Evolutionary conservation across 495 filamentous ascomycete genomes (phyloP).

Genomic region (Parathielavia appendiculata): DNA sequence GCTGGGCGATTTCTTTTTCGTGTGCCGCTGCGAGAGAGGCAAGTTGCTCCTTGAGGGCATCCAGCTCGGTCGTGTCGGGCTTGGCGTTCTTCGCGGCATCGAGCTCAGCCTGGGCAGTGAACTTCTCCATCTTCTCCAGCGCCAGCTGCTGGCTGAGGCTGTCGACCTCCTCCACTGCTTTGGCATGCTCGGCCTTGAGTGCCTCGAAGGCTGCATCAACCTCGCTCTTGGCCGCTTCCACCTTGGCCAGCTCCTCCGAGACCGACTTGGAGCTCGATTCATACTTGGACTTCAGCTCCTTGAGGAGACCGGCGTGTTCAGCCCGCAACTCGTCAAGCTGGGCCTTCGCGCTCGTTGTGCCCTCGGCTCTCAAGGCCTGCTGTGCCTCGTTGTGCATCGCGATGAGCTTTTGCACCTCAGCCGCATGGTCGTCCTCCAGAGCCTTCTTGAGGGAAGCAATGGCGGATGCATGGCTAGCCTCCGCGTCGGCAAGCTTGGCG

Average conservation of each 20-base stretch:
- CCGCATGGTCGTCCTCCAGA: conserved; percentile 41
- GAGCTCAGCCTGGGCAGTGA: conserved; percentile 49
- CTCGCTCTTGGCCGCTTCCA: conserved; percentile 23
- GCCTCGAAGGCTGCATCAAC: conserved; percentile 21
- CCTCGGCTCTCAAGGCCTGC: conserved; percentile 36
- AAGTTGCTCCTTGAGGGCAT: conserved; percentile 41
- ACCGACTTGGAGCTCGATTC: conserved; percentile 19
- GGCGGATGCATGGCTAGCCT: conserved; percentile 34
- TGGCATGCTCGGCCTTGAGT: conserved; percentile 33
- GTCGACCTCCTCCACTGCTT: conserved; percentile 40
- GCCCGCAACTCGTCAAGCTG: conserved; percentile 39
- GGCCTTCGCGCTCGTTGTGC: conserved; percentile 28
- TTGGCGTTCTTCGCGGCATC: conserved; percentile 49
- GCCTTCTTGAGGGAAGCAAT: conserved; percentile 42
- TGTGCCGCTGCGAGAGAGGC: conserved; percentile 20
- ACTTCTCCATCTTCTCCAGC: conserved; percentile 51
- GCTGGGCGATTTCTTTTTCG: conserved; percentile 20
- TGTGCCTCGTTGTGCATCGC: conserved; percentile 40
- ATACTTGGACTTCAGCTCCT: conserved; percentile 40
- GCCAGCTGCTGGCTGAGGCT: conserved; percentile 46
- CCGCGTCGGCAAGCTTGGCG: conserved; percentile 38
- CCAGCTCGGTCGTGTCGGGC: conserved; percentile 45
- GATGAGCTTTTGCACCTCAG: conserved; percentile 48
- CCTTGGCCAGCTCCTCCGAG: conserved; percentile 24
- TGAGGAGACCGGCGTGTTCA: conserved; percentile 39